Conservation (phyloP, 2,329 filamentous ascomycete genomes). For the Fusarium sp. region DNA sequence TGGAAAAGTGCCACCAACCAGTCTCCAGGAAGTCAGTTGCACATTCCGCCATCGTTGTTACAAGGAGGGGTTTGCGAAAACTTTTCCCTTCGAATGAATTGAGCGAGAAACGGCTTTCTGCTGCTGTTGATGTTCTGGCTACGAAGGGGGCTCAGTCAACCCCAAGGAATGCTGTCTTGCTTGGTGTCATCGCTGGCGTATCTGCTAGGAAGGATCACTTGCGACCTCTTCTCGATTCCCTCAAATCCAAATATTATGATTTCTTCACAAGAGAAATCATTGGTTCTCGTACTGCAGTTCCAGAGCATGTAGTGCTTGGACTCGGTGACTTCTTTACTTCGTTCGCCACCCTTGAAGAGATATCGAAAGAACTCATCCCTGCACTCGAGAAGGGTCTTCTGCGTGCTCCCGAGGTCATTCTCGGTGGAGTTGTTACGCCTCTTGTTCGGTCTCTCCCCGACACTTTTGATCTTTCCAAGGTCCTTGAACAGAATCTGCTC, state of each 20-base stretch:
- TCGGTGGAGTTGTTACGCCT: constrained; percentile 81
- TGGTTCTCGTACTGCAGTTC: constrained; percentile 78
- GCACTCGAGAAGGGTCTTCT: constrained; percentile 89
- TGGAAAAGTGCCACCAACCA: constrained; percentile 83
- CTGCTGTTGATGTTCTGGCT: constrained; percentile 75
- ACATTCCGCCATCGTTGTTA: constrained; percentile 80
- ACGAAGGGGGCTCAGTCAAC: constrained; percentile 73
- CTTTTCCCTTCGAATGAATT: constrained; percentile 71
- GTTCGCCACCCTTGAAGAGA: constrained; percentile 79
- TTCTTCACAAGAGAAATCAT: constrained; percentile 91
- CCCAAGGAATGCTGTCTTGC: constrained; percentile 78
- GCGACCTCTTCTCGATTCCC: constrained; percentile 69
- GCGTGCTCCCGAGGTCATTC: constrained; percentile 88
- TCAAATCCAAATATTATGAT: constrained; percentile 79
- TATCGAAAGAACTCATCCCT: constrained; percentile 81
- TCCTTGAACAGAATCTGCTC: constrained; percentile 77
- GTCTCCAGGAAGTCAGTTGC: constrained; percentile 73
- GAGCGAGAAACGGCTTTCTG: constrained; percentile 70
- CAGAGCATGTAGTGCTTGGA: constrained; percentile 77
- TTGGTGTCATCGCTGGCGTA: constrained; percentile 90
- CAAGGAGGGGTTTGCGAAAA: constrained; percentile 82
- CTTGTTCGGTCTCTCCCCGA: constrained; percentile 77
- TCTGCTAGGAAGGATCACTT: constrained; percentile 77
- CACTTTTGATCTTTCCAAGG: constrained; percentile 80
- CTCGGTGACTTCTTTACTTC: constrained; percentile 84